A percentile compares a stretch with the other conserved stretches of the same genome.
phyloP scores from a whole-genome alignment of 139 green algal genomes.

The Coelastrella sp. region DNA sequence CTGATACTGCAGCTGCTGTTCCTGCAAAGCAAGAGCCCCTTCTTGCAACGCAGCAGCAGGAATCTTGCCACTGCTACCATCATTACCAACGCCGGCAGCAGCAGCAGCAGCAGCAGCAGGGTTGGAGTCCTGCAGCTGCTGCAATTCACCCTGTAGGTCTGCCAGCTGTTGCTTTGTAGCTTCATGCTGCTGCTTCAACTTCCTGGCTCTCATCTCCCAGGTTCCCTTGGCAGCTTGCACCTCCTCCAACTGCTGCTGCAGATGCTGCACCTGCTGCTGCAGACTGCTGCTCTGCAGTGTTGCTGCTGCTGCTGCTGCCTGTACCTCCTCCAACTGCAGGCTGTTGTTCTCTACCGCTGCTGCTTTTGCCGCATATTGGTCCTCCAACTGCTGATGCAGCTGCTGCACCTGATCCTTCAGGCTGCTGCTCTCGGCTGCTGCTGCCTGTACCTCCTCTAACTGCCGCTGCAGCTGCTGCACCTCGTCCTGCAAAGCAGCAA shows the following conservation, averaged over 20 bases:
- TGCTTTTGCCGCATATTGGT: not conserved
- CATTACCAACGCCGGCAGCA: not conserved
- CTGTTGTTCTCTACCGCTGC: not conserved
- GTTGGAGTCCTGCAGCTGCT: not conserved
- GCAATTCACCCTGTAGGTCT: not conserved
- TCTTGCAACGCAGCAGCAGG: not conserved
- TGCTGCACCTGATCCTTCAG: not conserved
- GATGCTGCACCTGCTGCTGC: not conserved
- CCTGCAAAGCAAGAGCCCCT: not conserved
- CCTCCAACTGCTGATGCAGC: not conserved
- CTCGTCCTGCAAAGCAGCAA: not conserved
- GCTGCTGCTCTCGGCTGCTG: not conserved
- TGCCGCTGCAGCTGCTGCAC: not conserved
- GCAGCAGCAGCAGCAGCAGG: not conserved
- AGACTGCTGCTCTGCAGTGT: not conserved
- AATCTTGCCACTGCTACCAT: not conserved
- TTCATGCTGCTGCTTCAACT: slow-evolving; percentile 19
- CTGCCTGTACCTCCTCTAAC: not conserved
- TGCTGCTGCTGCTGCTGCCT: not conserved
- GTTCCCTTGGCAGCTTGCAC: not conserved
- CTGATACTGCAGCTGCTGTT: not conserved
- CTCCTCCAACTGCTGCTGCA: slow-evolving; percentile 24
- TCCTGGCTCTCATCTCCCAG: not conserved
- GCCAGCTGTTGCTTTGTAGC: slow-evolving; percentile 7
- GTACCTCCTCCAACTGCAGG: not conserved